Base-by-base conservation (phyloP, 192 early-diverging fungal species). In the Gonapodya sp. region DNA sequence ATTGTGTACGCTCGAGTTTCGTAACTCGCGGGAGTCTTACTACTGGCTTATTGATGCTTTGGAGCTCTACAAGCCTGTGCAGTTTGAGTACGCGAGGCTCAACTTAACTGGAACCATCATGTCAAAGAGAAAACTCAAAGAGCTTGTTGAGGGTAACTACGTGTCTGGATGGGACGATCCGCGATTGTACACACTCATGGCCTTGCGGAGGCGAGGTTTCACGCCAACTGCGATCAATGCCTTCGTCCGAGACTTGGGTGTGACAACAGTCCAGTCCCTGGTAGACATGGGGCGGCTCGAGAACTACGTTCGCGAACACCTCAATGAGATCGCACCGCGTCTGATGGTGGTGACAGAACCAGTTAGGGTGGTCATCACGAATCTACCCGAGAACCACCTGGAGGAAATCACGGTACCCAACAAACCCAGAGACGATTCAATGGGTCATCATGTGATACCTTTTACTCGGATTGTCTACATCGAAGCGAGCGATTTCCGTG, bases 11-110 rank as follows among this genome's bases (percentile, higher is more conserved):
- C 88, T 93, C 37, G 98, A 99, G 87, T 99, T 99, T 86, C 90
- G 84, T 46, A 93, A 93, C 83, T 95, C 96, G 32, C 94, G 98
- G 80, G 91, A 94, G 80, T 96, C 95, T 32, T 99, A 99, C 87
- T 99, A 99, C 89, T 99, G 98, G 98, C 92, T 99, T 34, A 93
- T 95, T 79, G 98, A 99, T 85, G 97, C 97, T 16, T 87, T 98
- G 34, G 95, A 97, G 84, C 90, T 99, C 0, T 99, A 99, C 90
- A 99, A 99, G 88, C 98, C 98, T 32, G 96, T 99, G 33, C 98
- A 99, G 89, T 99, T 96, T 96, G 98, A 99, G 87, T 99, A 95
- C 82, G 96, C 96, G 37, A 92, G 98, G 75, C 87, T 99, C 64
- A 96, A 93, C 82, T 89, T 99, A 79, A 94, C 96, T 73, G 93